Percentiles rank a stretch among this genome's conserved stretches.
These are phyloP conservation scores for Stagonosporopsis chrysanthemi DNA, from an alignment of 2,329 filamentous ascomycete species.

Conservation along the genomic window DNA sequence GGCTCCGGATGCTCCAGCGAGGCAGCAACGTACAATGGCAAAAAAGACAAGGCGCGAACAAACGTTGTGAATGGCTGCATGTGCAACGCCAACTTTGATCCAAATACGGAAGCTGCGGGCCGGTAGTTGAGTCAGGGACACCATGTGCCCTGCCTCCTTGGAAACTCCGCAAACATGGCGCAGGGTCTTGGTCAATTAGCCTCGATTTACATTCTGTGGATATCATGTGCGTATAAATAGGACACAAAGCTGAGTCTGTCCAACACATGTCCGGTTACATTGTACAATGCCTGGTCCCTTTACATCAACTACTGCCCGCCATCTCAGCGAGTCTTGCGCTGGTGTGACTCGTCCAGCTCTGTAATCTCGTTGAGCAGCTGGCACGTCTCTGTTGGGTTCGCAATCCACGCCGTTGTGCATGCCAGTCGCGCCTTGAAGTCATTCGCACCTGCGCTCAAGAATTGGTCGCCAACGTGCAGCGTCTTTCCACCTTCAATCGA, in stretches of 20 bases:
- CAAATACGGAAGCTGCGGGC: slow-evolving; percentile 25
- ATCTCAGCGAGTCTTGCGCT: slow-evolving; percentile 45
- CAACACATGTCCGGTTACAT: slow-evolving; percentile 5
- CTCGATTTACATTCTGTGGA: slow-evolving; percentile 14
- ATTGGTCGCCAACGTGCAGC: slow-evolving; percentile 94
- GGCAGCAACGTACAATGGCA: slow-evolving; percentile 1
- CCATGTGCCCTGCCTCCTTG: slow-evolving; percentile 8
- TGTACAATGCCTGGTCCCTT: background rate
- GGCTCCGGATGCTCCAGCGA: background rate
- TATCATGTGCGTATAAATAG: slow-evolving; percentile 14
- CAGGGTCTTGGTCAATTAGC: slow-evolving; percentile 13
- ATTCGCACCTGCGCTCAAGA: slow-evolving; percentile 86
- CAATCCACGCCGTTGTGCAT: slow-evolving; percentile 96
- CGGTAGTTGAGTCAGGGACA: slow-evolving; percentile 24
- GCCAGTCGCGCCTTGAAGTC: slow-evolving; percentile 96
- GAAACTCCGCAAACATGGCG: slow-evolving; percentile 16
- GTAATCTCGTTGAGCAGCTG: slow-evolving; percentile 84
- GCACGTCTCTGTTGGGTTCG: slow-evolving; percentile 89
- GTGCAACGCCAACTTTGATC: slow-evolving; percentile 10
- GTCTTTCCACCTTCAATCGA: slow-evolving; percentile 78
- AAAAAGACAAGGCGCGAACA: slow-evolving; percentile 10
- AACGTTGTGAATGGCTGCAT: slow-evolving; percentile 14
- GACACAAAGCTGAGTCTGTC: slow-evolving; percentile 15
- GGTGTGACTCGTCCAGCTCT: slow-evolving; percentile 51
- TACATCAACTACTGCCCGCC: background rate